Conservation (phyloP, 192 early-diverging fungal genomes). For the Coemansia sp. region DNA sequence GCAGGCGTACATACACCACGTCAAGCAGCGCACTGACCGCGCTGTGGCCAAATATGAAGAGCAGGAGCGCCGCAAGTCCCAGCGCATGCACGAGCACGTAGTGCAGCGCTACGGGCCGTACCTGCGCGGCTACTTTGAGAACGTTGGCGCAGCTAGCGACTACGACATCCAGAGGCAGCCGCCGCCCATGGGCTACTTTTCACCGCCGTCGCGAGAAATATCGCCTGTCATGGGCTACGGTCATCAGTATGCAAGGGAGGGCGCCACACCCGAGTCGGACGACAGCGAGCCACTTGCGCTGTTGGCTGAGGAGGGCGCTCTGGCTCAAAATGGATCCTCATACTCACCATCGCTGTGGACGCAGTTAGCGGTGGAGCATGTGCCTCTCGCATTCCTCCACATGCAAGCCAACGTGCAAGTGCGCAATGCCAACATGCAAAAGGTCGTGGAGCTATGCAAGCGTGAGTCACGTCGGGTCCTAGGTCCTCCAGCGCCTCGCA, state of each 20-base stretch:
- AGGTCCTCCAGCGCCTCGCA: conserved; percentile 41
- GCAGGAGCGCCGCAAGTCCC: conserved; percentile 33
- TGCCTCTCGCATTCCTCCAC: conserved; percentile 46
- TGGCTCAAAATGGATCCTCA: background rate
- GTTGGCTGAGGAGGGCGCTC: conserved; percentile 17
- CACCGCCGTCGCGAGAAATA: conserved; percentile 25
- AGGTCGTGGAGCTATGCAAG: conserved; percentile 69
- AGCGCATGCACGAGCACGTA: conserved; percentile 51
- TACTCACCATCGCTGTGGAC: conserved; percentile 19
- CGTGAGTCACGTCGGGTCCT: conserved; percentile 67
- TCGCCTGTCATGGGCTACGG: conserved; percentile 3
- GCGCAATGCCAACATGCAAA: conserved; percentile 63
- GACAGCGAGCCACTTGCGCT: conserved; percentile 27
- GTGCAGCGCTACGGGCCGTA: conserved; percentile 49
- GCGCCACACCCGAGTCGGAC: conserved; percentile 17
- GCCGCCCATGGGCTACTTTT: conserved; percentile 49
- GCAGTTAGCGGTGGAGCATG: conserved; percentile 33
- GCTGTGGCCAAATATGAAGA: conserved; percentile 49
- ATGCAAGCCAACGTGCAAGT: conserved; percentile 35
- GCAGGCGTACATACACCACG: conserved; percentile 49
- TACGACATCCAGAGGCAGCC: conserved; percentile 13
- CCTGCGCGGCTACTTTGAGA: conserved; percentile 39
- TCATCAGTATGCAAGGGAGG: background rate
- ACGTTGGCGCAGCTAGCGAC: conserved; percentile 9
- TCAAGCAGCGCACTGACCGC: conserved; percentile 44